Percentiles rank a stretch among this genome's conserved stretches.
Conservation (phyloP, 192 early-diverging fungal species). For the Linnemannia zychae region DNA sequence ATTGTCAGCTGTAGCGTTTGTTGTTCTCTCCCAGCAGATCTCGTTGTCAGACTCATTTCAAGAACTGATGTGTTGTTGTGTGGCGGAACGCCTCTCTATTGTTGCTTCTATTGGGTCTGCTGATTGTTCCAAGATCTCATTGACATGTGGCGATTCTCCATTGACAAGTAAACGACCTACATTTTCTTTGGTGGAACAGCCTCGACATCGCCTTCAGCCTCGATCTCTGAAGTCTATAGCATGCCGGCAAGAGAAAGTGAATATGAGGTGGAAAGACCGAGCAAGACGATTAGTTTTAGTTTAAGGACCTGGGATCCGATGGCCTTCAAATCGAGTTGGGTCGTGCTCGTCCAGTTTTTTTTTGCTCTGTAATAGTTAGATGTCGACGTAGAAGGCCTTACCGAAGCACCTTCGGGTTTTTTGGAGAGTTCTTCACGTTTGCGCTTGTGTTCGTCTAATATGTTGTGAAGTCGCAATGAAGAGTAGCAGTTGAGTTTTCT, state of each 20-base stretch:
- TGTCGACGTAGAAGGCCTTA: neutral
- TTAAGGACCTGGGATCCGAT: neutral
- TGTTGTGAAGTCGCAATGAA: neutral
- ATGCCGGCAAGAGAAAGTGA: neutral
- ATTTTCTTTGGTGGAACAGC: slow-evolving; percentile 53
- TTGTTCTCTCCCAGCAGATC: too few species aligned
- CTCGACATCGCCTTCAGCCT: slow-evolving; percentile 32
- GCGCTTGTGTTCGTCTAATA: slow-evolving; percentile 48
- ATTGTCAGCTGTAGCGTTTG: too few species aligned
- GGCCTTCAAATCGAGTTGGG: neutral
- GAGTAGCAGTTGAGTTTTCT: neutral
- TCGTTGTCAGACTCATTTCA: too few species aligned
- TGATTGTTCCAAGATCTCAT: neutral
- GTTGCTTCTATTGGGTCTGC: too few species aligned
- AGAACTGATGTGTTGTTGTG: too few species aligned
- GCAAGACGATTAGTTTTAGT: neutral
- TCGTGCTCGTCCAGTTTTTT: neutral
- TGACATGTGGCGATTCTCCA: neutral
- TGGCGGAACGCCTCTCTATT: too few species aligned
- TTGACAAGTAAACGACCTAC: slow-evolving; percentile 9
- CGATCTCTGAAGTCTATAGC: slow-evolving; percentile 14
- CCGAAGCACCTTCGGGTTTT: slow-evolving; percentile 18
- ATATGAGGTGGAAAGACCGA: neutral
- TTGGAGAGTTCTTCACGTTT: slow-evolving; percentile 47
- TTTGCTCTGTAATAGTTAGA: too few species aligned